These are phyloP conservation scores for Aquilaria sinensis DNA, from an alignment of 345 rosid genomes.

Conservation along the genomic window DNA sequence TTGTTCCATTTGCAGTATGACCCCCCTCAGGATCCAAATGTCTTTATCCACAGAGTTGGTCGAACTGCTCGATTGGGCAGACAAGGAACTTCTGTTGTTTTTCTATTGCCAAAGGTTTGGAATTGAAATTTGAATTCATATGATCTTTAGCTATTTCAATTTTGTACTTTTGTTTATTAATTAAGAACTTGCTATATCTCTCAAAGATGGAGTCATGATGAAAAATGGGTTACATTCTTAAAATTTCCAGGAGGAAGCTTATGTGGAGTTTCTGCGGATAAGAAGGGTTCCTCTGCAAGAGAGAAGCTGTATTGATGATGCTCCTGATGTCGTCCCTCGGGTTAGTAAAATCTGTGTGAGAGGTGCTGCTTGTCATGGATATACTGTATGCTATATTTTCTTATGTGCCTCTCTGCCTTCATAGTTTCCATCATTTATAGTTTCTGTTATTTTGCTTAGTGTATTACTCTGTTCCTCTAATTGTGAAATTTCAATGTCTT, in stretches of 20 bases:
- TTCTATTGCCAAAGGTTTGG: slow-evolving; percentile 68
- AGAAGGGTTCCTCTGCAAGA: slow-evolving; percentile 73
- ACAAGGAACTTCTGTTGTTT: slow-evolving; percentile 68
- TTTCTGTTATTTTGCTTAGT: slow-evolving; percentile 7
- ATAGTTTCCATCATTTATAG: background rate
- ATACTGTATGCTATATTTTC: background rate
- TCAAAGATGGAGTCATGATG: slow-evolving; percentile 2
- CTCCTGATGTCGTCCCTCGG: slow-evolving; percentile 60
- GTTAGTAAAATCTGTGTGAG: slow-evolving; percentile 24
- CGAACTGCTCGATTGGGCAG: slow-evolving; percentile 89
- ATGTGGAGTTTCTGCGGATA: slow-evolving; percentile 69
- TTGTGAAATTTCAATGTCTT: background rate
- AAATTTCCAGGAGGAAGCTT: slow-evolving; percentile 71
- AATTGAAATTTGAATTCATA: slow-evolving; percentile 1
- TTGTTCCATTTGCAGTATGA: slow-evolving; percentile 55
- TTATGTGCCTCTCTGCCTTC: background rate
- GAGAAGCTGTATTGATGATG: slow-evolving; percentile 42
- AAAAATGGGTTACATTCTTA: background rate
- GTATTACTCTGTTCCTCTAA: background rate
- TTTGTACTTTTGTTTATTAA: background rate
- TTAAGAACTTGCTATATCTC: background rate
- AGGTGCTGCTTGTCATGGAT: background rate
- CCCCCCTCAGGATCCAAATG: slow-evolving; percentile 92
- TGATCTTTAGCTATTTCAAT: background rate
- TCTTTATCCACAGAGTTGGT: slow-evolving; percentile 88